phyloP scores from a whole-genome alignment of 345 rosid genomes.

The Sonneratia caseolaris region DNA sequence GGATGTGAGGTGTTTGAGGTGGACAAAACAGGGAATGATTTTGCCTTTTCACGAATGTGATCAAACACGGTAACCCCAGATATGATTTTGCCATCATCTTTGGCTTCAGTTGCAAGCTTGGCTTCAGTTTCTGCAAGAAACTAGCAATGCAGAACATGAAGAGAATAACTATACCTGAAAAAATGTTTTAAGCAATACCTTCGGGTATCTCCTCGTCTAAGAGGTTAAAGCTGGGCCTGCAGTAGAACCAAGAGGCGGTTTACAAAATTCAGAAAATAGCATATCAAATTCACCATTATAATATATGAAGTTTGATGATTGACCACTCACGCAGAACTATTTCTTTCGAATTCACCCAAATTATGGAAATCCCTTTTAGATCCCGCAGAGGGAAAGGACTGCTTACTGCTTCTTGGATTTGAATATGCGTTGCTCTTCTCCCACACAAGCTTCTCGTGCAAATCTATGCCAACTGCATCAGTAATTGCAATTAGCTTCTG shows the following conservation, averaged over 20 bases:
- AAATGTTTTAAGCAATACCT: slow-evolving; percentile 29
- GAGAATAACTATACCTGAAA: background rate
- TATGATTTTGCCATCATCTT: slow-evolving; percentile 42
- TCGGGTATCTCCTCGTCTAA: slow-evolving; percentile 67
- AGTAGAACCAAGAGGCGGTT: slow-evolving; percentile 11
- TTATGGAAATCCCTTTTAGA: slow-evolving; percentile 14
- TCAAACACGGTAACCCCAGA: slow-evolving; percentile 58
- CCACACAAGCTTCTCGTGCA: slow-evolving; percentile 49
- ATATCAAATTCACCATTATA: background rate
- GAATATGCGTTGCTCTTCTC: slow-evolving; percentile 24
- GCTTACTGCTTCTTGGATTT: slow-evolving; percentile 21
- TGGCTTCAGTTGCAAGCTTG: slow-evolving; percentile 23
- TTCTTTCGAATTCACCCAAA: slow-evolving; percentile 16
- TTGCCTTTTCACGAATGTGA: slow-evolving; percentile 78
- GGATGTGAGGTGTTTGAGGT: slow-evolving; percentile 24
- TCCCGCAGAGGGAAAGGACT: slow-evolving; percentile 25
- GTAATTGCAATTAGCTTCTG: slow-evolving; percentile 4
- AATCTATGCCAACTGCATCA: slow-evolving; percentile 69
- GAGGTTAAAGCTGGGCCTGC: slow-evolving; percentile 92
- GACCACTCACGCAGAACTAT: slow-evolving; percentile 31
- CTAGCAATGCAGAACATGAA: slow-evolving; percentile 6
- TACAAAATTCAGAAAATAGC: background rate
- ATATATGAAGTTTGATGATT: slow-evolving; percentile 6
- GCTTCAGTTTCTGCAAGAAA: slow-evolving; percentile 22
- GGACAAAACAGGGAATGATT: slow-evolving; percentile 45